Base-by-base conservation (phyloP, 75 land plant species). In the Pinus albicaulis region DNA sequence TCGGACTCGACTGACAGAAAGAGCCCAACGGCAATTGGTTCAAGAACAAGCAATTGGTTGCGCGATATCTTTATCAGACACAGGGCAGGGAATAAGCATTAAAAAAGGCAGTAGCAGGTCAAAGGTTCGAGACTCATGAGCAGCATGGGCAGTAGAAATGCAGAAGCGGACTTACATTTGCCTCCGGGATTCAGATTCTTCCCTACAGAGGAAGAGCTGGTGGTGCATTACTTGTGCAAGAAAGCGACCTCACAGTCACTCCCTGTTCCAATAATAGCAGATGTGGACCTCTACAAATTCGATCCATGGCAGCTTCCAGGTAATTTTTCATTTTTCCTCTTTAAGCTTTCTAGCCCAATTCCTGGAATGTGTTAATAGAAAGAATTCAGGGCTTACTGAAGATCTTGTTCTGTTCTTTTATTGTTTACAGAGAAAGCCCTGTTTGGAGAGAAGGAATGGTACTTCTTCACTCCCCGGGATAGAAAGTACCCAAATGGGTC, bases 181-280 rank as follows among this genome's bases (percentile, higher is more conserved):
- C 83, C 83, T 34, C 83, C 83, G 1, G 83, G 83, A 17, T 81
- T 81, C 66, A 48, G 83, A 59, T 81, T 81, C 53, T 74, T 71
- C 20, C 83, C 83, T 34, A 78, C 83, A 24, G 83, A 81, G 55
- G 83, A 81, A 56, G 83, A 81, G 17, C 81, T 81, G 56, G 59
- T 81, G 14, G 75, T 78, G 15, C 66, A 81, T 61, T 81, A 81
- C 69, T 81, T 81, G 38, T 77, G 80, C 66, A 71, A 56, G 65
- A 81, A 81, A 75, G 83, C 59, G 4, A 38, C 57, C 12, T 52
- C 8, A 55, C 74, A 72, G 75, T 2, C n/a, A 53, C 72, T 78
- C 38, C 81, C 80, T 19, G 83, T 81, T 38, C 83, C 74, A n/a
- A 78, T 78, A 59, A 81, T 81, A 28, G 80, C 83, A 38, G 83